phyloP scores from a whole-genome alignment of 306 rosid species.

The Crotalaria pallida region DNA sequence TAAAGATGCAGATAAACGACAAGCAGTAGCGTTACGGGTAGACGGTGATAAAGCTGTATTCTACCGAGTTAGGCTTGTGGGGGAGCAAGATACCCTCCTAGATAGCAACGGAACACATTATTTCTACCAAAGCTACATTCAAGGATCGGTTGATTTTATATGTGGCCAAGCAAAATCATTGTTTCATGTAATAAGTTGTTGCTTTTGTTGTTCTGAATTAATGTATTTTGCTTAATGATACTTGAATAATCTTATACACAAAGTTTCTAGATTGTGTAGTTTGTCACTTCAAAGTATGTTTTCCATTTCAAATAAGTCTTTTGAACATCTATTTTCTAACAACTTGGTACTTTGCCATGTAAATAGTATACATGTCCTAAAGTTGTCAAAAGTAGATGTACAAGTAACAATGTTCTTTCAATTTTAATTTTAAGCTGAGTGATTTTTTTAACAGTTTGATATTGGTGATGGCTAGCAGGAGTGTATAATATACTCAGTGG shows the following conservation, averaged over 20 bases:
- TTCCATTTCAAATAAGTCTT: too few species aligned
- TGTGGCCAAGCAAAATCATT: slow-evolving; percentile 56
- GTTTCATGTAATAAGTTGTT: slow-evolving; percentile 34
- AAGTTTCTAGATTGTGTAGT: background rate
- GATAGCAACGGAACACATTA: slow-evolving; percentile 62
- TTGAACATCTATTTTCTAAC: too few species aligned
- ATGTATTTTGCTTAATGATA: background rate
- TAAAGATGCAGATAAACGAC: slow-evolving; percentile 44
- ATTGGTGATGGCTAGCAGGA: slow-evolving; percentile 28
- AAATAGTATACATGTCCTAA: too few species aligned
- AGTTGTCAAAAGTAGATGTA: too few species aligned
- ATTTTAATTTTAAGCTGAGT: background rate
- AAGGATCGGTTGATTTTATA: slow-evolving; percentile 64
- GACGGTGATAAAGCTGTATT: slow-evolving; percentile 70
- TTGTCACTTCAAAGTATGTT: too few species aligned
- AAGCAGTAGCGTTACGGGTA: slow-evolving; percentile 64
- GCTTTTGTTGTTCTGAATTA: background rate
- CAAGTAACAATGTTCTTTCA: background rate
- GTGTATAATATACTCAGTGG: slow-evolving; percentile 47
- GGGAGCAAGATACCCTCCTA: slow-evolving; percentile 63
- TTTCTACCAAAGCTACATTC: slow-evolving; percentile 49
- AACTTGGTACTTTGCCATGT: too few species aligned
- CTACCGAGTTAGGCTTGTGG: slow-evolving; percentile 47
- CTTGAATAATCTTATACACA: background rate
- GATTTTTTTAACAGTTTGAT: background rate